A percentile compares a stretch with the other conserved stretches of the same genome.
These are phyloP conservation scores for Cyberlindnera maritima DNA, from an alignment of 805 yeast species.

Conservation along the genomic window DNA sequence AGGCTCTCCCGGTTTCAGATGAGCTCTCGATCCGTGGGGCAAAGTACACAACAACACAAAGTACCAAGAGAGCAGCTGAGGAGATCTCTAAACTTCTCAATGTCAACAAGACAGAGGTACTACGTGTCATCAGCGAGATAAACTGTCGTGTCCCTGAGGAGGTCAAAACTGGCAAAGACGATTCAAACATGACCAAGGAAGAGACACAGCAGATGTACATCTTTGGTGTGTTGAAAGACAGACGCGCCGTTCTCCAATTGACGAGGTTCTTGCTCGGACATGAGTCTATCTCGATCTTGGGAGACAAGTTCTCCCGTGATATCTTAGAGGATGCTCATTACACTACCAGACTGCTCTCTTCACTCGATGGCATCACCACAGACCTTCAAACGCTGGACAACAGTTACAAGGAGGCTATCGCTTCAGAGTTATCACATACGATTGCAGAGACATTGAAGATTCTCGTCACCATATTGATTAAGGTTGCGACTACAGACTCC, in stretches of 20 bases:
- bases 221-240: slow-evolving; percentile 45
- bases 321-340: slow-evolving; percentile 25
- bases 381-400: slow-evolving; percentile 6
- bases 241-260: slow-evolving; percentile 45
- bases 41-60: slow-evolving; percentile 34
- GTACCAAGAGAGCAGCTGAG: slow-evolving; percentile 37
- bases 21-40: slow-evolving; percentile 40
- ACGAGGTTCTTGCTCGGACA: slow-evolving; percentile 31
- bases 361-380: slow-evolving; percentile 2
- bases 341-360: slow-evolving; percentile 22
- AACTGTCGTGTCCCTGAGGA: slow-evolving; percentile 35
- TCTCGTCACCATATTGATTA: slow-evolving; percentile 38
- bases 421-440: slow-evolving; percentile 33
- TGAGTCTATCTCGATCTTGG: slow-evolving; percentile 23
- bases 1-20: slow-evolving; percentile 13
- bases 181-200: slow-evolving; percentile 6
- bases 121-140: slow-evolving; percentile 46
- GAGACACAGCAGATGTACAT: slow-evolving; percentile 29
- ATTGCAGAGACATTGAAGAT: slow-evolving; percentile 37
- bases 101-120: slow-evolving; percentile 42
- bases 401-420: slow-evolving; percentile 17
- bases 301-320: slow-evolving; percentile 21
- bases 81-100: slow-evolving; percentile 38
- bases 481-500: slow-evolving; percentile 34
- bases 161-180: slow-evolving; percentile 3